Evolutionary conservation across 176 grass and related monocot genomes (phyloP), one percentile per base, ranked within the genome.

Genomic region (Triticum urartu): DNA sequence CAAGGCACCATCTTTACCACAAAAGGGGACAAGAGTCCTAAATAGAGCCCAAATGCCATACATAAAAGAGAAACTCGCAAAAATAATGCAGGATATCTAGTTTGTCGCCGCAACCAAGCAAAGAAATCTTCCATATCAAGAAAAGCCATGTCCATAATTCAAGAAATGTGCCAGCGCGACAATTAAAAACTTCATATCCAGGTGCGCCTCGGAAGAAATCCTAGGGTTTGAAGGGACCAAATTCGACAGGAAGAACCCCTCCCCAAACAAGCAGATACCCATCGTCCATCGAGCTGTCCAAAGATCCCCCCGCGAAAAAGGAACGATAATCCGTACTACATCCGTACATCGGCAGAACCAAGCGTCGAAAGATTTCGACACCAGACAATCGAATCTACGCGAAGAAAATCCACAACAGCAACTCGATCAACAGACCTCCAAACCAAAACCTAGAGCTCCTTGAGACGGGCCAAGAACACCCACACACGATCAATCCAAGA

Each of bases 251-350:
- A 6, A 18, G 50, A 54, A 18, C 50, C 50, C 20, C 9, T 65
- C 15, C 22, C 34, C 18, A 69, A 40, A 20, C 24, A 62, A 21
- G 76, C 18, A 47, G 24, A 22, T 13, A 36, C 33, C 58, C 63
- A 60, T 74, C 22, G 14, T 7, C 3, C 42, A 43, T 9, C 3
- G 9, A 38, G 15, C 71, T 52, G 18, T 13, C 52, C 6, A 34
- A 86, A 79, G 72, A 24, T 9, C 12, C 10, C 15, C 52, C 64
- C 33, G 17, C 11, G 5, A 64, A 77, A 7, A 30, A 18, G 32
- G 12, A 89, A 86, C 30, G 40, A 28, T 39, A 82, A 33, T 38
- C 52, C 79, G n/a, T 40, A 72, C n/a, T 7, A 15, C 47, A 62
- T 5, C 64, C 58, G 11, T 45, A 30, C 35, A 48, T 36, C 36